These are phyloP conservation scores for Mycena metata DNA, from an alignment of 768 basidiomycete species.

Conservation along the genomic window DNA sequence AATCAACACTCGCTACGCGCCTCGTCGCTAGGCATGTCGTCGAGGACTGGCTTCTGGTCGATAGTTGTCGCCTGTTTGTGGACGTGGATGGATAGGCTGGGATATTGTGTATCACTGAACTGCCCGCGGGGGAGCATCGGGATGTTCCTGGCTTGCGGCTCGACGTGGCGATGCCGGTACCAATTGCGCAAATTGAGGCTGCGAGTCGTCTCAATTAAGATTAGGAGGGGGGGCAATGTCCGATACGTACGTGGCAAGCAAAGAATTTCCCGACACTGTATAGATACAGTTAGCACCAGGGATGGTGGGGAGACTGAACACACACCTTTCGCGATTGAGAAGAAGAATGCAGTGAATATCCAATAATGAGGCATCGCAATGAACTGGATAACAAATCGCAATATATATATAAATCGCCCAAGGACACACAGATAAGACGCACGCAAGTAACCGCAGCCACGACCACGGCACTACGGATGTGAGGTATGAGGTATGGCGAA, in stretches of 20 bases:
- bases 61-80: not conserved
- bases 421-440: not conserved
- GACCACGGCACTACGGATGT: slow-evolving; percentile 1
- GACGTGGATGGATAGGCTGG: not conserved
- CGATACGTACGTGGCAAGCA: slow-evolving; percentile 9
- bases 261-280: slow-evolving; percentile 9
- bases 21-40: too few relatives aligned
- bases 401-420: not conserved
- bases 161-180: not conserved
- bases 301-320: not conserved
- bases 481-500: too few relatives aligned
- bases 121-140: not conserved
- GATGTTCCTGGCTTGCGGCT: not conserved
- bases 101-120: not conserved
- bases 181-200: slow-evolving; percentile 8
- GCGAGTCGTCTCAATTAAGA: not conserved
- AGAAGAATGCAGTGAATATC: slow-evolving; percentile 9
- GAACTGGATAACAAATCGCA: not conserved
- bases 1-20: too few relatives aligned
- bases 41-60: too few relatives aligned
- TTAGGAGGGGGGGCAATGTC: not conserved
- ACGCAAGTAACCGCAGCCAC: not conserved
- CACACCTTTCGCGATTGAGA: slow-evolving; percentile 8
- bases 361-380: slow-evolving; percentile 9
- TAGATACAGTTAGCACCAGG: not conserved